Evolutionary conservation across 75 land plant genomes (phyloP), one percentile per base, ranked within the genome.

Genomic region (Selaginella tamariscina): DNA sequence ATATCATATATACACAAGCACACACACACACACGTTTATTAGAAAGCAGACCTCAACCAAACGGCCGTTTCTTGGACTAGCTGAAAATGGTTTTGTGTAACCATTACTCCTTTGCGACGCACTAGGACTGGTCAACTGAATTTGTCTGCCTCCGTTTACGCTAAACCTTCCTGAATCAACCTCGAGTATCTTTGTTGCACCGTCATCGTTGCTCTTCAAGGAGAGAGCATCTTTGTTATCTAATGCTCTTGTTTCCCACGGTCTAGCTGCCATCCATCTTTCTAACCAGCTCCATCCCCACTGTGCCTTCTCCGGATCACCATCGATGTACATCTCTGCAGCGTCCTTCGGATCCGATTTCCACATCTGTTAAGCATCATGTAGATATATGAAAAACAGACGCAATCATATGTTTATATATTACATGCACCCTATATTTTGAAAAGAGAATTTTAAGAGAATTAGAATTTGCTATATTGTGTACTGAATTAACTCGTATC

Each of bases 241-340:
- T 28, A 32, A 23, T 23, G 29, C 69, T 23, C 27, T 1, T 20
- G 29, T 29, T 21, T 71, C 73, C 33, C 73, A 71, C 9, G 73
- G 72, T n/a, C 73, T 30, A 44, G 72, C 56, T 26, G 73, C 54
- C 71, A 71, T 71, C 73, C 73, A 71, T 29, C 72, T 31, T 27
- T 71, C 73, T 70, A 71, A 39, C 73, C 73, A 71, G 23, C 49
- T 71, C 72, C 73, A 71, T 23, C 72, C 72, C 72, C 65, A 71
- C 13, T 71, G 71, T 31, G 71, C 30, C n/a, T 69, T 71, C 13
- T 32, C 39, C 68, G 49, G 55, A 32, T 71, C 72, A 29, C 32
- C 22, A 30, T 26, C 30, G 23, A 64, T 32, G 31, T 31, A 31
- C 31, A 31, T 31, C 27, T 27, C 31, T 2, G n/a, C 5, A 21